phyloP scores from a whole-genome alignment of 306 rosid species.

The Cucurbita moschata region DNA sequence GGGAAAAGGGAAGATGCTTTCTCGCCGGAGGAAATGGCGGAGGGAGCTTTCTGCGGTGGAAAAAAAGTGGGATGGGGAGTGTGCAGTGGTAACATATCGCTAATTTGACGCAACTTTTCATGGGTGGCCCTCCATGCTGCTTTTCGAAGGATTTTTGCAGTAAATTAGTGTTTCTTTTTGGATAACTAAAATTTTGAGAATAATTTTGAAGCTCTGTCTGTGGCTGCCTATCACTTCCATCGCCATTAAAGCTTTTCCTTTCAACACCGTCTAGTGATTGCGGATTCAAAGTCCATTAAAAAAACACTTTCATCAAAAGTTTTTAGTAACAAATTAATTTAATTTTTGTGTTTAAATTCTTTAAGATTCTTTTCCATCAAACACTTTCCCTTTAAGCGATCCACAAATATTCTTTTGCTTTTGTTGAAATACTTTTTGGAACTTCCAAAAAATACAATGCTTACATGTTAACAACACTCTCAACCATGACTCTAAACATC shows the following conservation, averaged over 20 bases:
- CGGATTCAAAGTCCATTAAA: background rate
- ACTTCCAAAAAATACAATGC: too few species aligned
- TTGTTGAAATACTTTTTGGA: too few species aligned
- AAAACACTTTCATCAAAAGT: background rate
- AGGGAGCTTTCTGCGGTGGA: background rate
- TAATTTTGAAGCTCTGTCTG: background rate
- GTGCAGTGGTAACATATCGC: background rate
- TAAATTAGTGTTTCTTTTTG: background rate
- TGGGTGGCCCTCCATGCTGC: constrained; percentile 4
- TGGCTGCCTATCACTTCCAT: background rate
- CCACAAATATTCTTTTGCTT: too few species aligned
- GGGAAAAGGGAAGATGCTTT: background rate
- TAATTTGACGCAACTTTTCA: background rate
- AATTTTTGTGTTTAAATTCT: background rate
- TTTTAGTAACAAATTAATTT: too few species aligned
- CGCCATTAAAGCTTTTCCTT: background rate
- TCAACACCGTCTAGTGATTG: too few species aligned
- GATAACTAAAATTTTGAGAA: background rate
- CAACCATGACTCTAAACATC: too few species aligned
- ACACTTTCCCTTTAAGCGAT: too few species aligned
- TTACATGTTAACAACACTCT: too few species aligned
- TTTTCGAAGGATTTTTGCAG: background rate
- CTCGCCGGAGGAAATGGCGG: constrained; percentile 4
- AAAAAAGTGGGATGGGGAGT: background rate
- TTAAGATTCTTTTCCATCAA: background rate